Evolutionary conservation across 2,329 filamentous ascomycete genomes (phyloP).

Genomic region (Colletotrichum neosansevieriae): DNA sequence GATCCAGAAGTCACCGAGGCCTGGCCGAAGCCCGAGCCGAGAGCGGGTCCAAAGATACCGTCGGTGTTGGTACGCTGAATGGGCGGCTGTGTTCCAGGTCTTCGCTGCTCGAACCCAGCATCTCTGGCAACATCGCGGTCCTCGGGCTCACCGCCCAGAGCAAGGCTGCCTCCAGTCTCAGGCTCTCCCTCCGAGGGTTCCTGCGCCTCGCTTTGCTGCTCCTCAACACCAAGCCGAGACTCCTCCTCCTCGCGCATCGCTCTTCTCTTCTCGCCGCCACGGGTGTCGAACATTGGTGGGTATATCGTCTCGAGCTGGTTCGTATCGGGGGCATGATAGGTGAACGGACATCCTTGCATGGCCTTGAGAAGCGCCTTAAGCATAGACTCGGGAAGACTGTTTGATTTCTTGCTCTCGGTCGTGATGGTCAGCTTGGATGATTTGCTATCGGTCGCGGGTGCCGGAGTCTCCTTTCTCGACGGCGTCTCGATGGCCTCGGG

Average conservation of each 20-base stretch:
- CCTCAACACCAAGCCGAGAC: slow-evolving; percentile 59
- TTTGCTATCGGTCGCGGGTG: slow-evolving; percentile 27
- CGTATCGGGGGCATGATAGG: slow-evolving; percentile 41
- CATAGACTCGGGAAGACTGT: slow-evolving; percentile 42
- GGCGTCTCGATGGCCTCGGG: slow-evolving; percentile 57
- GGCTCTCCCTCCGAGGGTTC: slow-evolving; percentile 77
- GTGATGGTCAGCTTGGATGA: background rate
- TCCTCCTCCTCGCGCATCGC: slow-evolving; percentile 81
- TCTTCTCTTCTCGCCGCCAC: slow-evolving; percentile 84
- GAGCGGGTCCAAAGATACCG: slow-evolving; percentile 65
- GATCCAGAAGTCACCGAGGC: slow-evolving; percentile 65
- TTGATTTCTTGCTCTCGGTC: slow-evolving; percentile 18
- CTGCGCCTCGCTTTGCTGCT: slow-evolving; percentile 58
- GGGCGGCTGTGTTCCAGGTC: slow-evolving; percentile 79
- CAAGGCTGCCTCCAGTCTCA: slow-evolving; percentile 85
- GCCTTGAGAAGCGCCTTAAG: slow-evolving; percentile 54
- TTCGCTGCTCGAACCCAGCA: slow-evolving; percentile 66
- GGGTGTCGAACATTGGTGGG: slow-evolving; percentile 85
- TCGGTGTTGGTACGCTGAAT: slow-evolving; percentile 74
- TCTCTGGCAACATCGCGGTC: slow-evolving; percentile 73
- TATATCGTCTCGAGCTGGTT: slow-evolving; percentile 44
- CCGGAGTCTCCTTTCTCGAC: slow-evolving; percentile 49
- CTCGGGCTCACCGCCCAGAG: slow-evolving; percentile 93
- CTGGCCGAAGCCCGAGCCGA: slow-evolving; percentile 62
- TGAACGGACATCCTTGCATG: slow-evolving; percentile 52